Base-by-base conservation (phyloP, 805 yeast genomes). In the Wickerhamiella lipophila region DNA sequence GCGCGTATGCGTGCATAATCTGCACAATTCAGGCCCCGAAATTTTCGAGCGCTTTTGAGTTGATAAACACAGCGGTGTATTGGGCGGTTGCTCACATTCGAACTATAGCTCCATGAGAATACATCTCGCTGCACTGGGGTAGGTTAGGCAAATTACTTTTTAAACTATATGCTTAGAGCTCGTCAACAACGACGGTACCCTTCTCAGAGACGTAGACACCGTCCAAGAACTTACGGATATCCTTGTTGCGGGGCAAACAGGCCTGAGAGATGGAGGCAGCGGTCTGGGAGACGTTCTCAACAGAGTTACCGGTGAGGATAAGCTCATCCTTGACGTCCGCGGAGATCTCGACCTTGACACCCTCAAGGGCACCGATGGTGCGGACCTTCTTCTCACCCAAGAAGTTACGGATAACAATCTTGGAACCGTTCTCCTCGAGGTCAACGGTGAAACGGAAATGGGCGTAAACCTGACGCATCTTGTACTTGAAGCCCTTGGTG, bases 361-460 rank as follows among this genome's bases (percentile, higher is more conserved):
- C 98, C 61, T 81, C 94, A 66, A 78, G 77, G 62, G 92, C 77
- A 70, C 78, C 75, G 64, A 92, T 81, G 60, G 73, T 72, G 81
- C 97, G 85, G 60, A 88, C 94, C 74, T 86, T 79, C 83, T 87
- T 92, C 79, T 92, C 97, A 77, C 98, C 98, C 75, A 92, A 81
- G 83, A 85, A 92, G 79, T 92, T 92, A 85, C 97, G 88, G 78
- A 92, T 88, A 78, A 92, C 97, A 64, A 89, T 83, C 66, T 66
- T 78, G 58, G 76, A 72, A 52, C 89, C 89, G 65, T 77, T 75
- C 60, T 83, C 85, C 68, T 83, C 69, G 61, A 87, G 72, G 78
- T 88, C 89, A 62, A 92, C 96, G 76, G 92, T 92, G 76, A 94
- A 92, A 72, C 98, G 99, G 95, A 92, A 92, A 85, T 92, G 98